Percentiles rank a stretch among this genome's conserved stretches.
Conservation (phyloP, 768 basidiomycete genomes). For the Xerocomellus chrysenteron region DNA sequence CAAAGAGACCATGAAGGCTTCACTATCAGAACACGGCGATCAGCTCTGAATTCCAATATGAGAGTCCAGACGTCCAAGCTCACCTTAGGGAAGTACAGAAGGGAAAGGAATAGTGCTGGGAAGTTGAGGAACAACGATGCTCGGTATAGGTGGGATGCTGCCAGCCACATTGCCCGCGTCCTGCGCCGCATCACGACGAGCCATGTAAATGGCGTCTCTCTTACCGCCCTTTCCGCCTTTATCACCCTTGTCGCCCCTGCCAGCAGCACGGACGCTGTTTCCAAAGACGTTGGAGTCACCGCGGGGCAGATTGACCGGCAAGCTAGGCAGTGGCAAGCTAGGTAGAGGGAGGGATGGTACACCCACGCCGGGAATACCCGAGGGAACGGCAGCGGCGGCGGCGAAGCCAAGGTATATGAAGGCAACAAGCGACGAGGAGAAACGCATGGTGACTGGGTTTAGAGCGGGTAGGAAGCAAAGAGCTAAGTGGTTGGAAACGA, state of each 20-base stretch:
- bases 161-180: too few relatives aligned
- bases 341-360: not conserved
- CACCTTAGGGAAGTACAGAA: not conserved
- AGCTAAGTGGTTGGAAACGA: not conserved
- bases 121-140: not conserved
- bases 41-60: not conserved
- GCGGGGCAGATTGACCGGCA: too few relatives aligned
- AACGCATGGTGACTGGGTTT: constrained; percentile 3
- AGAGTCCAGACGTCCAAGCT: not conserved
- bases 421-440: constrained; percentile 3
- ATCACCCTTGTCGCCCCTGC: too few relatives aligned
- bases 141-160: too few relatives aligned
- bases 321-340: not conserved
- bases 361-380: not conserved
- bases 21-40: not conserved
- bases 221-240: too few relatives aligned
- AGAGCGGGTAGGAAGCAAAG: not conserved
- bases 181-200: too few relatives aligned
- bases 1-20: not conserved
- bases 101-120: not conserved
- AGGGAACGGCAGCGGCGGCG: not conserved
- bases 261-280: too few relatives aligned
- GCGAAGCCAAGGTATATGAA: constrained; percentile 1
- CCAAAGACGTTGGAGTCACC: not conserved
- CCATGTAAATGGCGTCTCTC: too few relatives aligned